Evolutionary conservation across 805 yeast species (phyloP), one percentile per base, ranked within the genome.

Genomic region (Barnettozyma pratensis): DNA sequence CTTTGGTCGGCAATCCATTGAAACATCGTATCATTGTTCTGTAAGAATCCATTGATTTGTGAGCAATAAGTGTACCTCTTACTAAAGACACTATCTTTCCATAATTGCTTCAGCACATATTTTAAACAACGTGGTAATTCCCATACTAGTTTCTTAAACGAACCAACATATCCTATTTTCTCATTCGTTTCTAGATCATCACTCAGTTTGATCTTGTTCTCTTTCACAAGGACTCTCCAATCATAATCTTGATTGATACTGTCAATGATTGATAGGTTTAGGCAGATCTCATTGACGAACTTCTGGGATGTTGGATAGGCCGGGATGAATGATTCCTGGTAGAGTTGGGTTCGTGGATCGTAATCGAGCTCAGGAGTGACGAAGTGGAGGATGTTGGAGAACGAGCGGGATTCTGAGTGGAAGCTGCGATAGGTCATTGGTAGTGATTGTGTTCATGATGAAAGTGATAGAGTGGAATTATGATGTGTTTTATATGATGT

Each of bases 321-420:
- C 4, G 50, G 50, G n/a, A 47, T 29, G 37, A 43, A 47, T 6
- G 41, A 19, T 26, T 47, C 50, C 29, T 30, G 34, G 25, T 29
- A 39, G 14, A 47, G 31, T 32, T 39, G 37, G 7, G 41, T 29
- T 14, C 37, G n/a, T 10, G 50, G 50, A 30, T 43, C 31, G 30
- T 39, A 43, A 36, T 47, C 50, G 6, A 47, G 34, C 12, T 47
- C 50, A 7, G 42, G 39, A 6, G 47, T 44, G 34, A 47, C 30
- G 44, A 47, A 43, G 30, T 37, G 19, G 30, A 31, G 26, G 4
- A 47, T 26, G 7, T 26, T 14, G 10, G 31, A 36, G 28, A 43
- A 19, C 5, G 26, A 7, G 7, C 25, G 14, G 10, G 45, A 11
- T 11, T 41, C 38, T 6, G 27, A 19, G 30, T 41, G 30, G 37